phyloP scores from a whole-genome alignment of 805 yeast genomes.

The Sugiyamaella mastotermitis region DNA sequence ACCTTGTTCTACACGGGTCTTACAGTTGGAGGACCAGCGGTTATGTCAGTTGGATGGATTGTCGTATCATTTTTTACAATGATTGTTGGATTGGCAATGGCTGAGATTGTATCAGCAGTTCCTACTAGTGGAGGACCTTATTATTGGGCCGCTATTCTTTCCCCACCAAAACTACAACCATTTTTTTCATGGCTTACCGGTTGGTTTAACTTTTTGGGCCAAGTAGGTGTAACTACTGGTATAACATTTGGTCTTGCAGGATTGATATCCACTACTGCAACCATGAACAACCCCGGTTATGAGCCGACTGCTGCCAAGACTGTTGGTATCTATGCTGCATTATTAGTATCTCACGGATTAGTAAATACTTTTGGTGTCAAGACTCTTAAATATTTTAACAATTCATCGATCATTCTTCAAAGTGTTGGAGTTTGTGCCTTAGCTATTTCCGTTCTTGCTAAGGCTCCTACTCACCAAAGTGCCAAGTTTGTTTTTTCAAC shows the following conservation, averaged over 20 bases:
- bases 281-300: constrained; percentile 13
- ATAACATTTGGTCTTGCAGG: constrained; percentile 17
- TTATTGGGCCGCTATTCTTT: constrained; percentile 46
- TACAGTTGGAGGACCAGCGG: constrained; percentile 57
- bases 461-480: constrained; percentile 31
- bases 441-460: constrained; percentile 19
- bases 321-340: constrained; percentile 49
- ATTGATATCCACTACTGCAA: constrained; percentile 14
- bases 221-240: constrained; percentile 20
- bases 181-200: constrained; percentile 24
- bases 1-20: constrained; percentile 56
- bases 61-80: constrained; percentile 50
- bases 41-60: constrained; percentile 70
- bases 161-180: constrained; percentile 21
- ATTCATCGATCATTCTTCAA: constrained; percentile 52
- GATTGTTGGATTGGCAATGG: constrained; percentile 54
- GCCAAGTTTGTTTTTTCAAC: constrained; percentile 17
- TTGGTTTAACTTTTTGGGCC: constrained; percentile 23
- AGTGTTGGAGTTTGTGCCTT: constrained; percentile 46
- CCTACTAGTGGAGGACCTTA: constrained; percentile 76
- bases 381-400: constrained; percentile 52
- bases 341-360: constrained; percentile 46
- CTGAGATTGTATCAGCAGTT: constrained; percentile 60
- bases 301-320: constrained; percentile 17
- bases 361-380: constrained; percentile 55